Evolutionary conservation across 2,329 filamentous ascomycete species (phyloP).

Genomic region (Trichoderma sp.): DNA sequence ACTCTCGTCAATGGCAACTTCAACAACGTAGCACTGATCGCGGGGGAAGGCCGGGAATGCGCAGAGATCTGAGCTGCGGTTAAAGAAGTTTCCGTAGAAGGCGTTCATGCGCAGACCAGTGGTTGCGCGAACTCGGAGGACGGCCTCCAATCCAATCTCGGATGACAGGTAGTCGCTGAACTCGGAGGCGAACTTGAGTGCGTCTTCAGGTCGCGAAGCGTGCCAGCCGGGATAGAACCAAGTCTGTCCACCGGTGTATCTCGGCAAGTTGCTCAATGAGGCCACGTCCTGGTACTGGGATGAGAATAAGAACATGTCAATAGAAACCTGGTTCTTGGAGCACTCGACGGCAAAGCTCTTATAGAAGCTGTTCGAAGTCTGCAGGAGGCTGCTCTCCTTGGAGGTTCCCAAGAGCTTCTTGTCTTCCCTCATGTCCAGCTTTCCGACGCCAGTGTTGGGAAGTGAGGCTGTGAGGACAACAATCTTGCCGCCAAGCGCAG

Average conservation of each 20-base stretch:
- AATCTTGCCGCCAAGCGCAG: constrained; percentile 90
- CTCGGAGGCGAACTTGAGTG: constrained; percentile 95
- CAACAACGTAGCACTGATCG: constrained; percentile 95
- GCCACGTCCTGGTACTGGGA: constrained; percentile 97
- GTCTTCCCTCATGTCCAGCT: constrained; percentile 90
- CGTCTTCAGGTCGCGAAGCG: constrained; percentile 87
- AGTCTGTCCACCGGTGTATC: constrained; percentile 95
- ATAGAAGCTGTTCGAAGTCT: constrained; percentile 95
- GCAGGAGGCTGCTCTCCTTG: constrained; percentile 82
- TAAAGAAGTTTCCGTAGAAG: constrained; percentile 99
- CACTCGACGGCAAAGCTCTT: constrained; percentile 99
- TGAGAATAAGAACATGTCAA: constrained; percentile 97
- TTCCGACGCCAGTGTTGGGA: constrained; percentile 85
- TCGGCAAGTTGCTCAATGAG: constrained; percentile 88
- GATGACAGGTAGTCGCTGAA: constrained; percentile 96
- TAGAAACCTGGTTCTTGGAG: constrained; percentile 97
- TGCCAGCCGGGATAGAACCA: constrained; percentile 99
- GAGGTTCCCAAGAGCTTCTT: constrained; percentile 93
- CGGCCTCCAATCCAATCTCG: constrained; percentile 93
- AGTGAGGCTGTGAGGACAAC: constrained; percentile 86
- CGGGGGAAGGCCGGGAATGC: constrained; percentile 97
- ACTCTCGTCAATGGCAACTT: constrained; percentile 96
- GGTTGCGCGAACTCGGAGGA: constrained; percentile 90
- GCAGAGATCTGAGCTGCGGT: constrained; percentile 93
- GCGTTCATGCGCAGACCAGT: constrained; percentile 95